These are phyloP conservation scores for Haplosporangium gracile DNA, from an alignment of 192 early-diverging fungal species.

Conservation along the genomic window DNA sequence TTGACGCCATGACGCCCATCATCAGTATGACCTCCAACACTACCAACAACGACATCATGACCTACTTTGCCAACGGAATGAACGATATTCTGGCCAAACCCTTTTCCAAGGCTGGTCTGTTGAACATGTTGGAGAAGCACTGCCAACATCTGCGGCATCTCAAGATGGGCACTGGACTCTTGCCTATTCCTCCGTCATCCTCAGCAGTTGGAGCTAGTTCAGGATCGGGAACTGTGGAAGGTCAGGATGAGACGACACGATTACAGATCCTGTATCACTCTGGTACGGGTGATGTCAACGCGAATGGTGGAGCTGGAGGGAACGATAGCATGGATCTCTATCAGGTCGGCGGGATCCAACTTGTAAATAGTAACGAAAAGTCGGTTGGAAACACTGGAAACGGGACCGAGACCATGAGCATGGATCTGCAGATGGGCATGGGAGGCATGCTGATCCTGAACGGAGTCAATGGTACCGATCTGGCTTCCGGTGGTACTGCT, in stretches of 20 bases:
- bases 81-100: conserved; percentile 82
- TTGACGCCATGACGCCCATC: conserved; percentile 77
- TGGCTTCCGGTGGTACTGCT: background rate
- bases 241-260: conserved; percentile 17
- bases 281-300: background rate
- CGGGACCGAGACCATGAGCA: conserved; percentile 14
- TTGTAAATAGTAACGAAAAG: conserved; percentile 54
- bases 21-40: conserved; percentile 84
- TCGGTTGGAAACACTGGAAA: conserved; percentile 3
- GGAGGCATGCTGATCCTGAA: conserved; percentile 49
- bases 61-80: conserved; percentile 79
- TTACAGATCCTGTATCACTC: conserved; percentile 34
- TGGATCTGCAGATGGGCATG: conserved; percentile 47
- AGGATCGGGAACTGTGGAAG: background rate
- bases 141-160: conserved; percentile 66
- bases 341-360: conserved; percentile 32
- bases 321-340: conserved; percentile 40
- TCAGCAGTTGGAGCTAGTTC: background rate
- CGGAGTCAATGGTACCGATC: conserved; percentile 15
- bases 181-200: background rate
- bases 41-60: conserved; percentile 72
- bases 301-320: background rate
- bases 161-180: conserved; percentile 29
- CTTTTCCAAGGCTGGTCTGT: conserved; percentile 65
- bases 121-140: conserved; percentile 69